phyloP scores from a whole-genome alignment of 2,329 filamentous ascomycete genomes.

The Nectriaceae sp. region DNA sequence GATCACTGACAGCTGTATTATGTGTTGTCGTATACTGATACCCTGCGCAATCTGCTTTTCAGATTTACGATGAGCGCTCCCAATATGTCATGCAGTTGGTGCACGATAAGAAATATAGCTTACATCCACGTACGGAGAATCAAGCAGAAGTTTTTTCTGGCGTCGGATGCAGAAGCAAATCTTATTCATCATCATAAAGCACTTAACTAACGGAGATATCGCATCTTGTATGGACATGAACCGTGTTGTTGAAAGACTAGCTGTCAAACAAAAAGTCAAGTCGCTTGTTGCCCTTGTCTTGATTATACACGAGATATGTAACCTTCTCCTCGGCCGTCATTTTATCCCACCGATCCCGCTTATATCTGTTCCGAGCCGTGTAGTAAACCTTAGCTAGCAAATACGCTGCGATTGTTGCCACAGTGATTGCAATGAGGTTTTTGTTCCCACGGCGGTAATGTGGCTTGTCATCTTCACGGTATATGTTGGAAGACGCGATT shows the following conservation, averaged over 20 bases:
- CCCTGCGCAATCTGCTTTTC: too few species aligned
- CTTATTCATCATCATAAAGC: too few species aligned
- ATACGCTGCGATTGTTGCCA: constrained; percentile 3
- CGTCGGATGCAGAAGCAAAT: too few species aligned
- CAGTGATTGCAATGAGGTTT: constrained; percentile 4
- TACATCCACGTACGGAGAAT: too few species aligned
- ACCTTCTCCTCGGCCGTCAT: constrained; percentile 5
- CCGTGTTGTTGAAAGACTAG: background rate
- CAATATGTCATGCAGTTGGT: too few species aligned
- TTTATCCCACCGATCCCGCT: constrained; percentile 4
- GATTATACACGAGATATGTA: constrained; percentile 1
- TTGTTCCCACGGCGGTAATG: constrained; percentile 11
- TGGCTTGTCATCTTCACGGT: constrained; percentile 10
- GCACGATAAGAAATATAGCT: too few species aligned
- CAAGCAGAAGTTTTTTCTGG: too few species aligned
- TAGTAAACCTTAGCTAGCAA: constrained; percentile 10
- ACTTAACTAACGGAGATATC: too few species aligned
- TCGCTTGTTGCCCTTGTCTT: constrained; percentile 7
- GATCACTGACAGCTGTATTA: too few species aligned
- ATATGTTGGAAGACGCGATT: constrained; percentile 11
- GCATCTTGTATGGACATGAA: constrained; percentile 4
- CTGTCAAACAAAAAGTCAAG: constrained; percentile 10
- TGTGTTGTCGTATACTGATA: too few species aligned
- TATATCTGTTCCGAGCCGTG: constrained; percentile 4
- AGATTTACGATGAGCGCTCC: too few species aligned